phyloP scores from a whole-genome alignment of 2,329 filamentous ascomycete species.

The Nigrospora oryzae region DNA sequence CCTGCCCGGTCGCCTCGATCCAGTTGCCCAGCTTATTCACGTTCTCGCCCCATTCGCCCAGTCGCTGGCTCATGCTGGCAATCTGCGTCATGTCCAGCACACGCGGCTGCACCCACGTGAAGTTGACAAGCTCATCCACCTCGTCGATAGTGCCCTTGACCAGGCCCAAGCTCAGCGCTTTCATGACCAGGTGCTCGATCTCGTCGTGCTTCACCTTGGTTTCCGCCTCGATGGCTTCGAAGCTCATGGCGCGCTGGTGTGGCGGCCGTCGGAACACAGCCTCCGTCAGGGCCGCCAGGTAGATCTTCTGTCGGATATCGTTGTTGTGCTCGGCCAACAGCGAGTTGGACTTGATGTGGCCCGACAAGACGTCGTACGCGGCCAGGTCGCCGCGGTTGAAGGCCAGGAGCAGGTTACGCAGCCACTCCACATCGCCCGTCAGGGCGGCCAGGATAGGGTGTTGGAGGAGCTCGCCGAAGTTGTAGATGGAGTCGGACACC shows the following conservation, averaged over 20 bases:
- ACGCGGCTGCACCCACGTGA: slow-evolving; percentile 99
- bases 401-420: slow-evolving; percentile 90
- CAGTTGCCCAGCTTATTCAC: slow-evolving; percentile 95
- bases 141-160: slow-evolving; percentile 92
- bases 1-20: slow-evolving; percentile 89
- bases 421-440: slow-evolving; percentile 71
- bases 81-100: slow-evolving; percentile 95
- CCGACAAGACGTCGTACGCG: slow-evolving; percentile 75
- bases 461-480: slow-evolving; percentile 96
- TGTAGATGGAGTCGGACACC: slow-evolving; percentile 94
- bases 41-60: slow-evolving; percentile 92
- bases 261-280: slow-evolving; percentile 92
- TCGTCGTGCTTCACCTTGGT: slow-evolving; percentile 86
- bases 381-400: slow-evolving; percentile 93
- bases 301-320: slow-evolving; percentile 95
- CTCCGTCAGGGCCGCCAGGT: slow-evolving; percentile 90
- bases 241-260: slow-evolving; percentile 91
- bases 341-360: slow-evolving; percentile 71
- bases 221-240: slow-evolving; percentile 78
- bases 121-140: slow-evolving; percentile 86
- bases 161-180: slow-evolving; percentile 88
- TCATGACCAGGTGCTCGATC: slow-evolving; percentile 98
- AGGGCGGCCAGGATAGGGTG: slow-evolving; percentile 92
- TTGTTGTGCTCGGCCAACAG: slow-evolving; percentile 71
- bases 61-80: slow-evolving; percentile 75